Evolutionary conservation across 352 stramenopile genomes (phyloP).

Genomic region (Phytophthora cactorum): DNA sequence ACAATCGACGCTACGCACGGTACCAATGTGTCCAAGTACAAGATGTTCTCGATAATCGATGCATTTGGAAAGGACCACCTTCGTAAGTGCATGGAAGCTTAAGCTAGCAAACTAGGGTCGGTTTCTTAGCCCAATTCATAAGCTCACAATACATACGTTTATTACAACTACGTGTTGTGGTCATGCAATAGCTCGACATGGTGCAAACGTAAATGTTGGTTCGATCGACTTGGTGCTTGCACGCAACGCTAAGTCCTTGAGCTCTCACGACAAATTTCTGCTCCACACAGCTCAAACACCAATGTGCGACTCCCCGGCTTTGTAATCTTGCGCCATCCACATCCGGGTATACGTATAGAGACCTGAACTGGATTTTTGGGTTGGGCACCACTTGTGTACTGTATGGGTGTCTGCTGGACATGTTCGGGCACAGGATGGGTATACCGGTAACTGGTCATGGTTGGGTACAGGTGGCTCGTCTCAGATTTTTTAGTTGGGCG

Average conservation of each 20-base stretch:
- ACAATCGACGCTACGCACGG: too few species aligned
- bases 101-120: not conserved
- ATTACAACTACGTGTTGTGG: not conserved
- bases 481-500: not conserved
- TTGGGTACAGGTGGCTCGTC: not conserved
- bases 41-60: too few species aligned
- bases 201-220: too few species aligned
- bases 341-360: not conserved
- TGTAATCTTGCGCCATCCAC: too few species aligned
- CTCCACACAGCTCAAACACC: not conserved
- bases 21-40: too few species aligned
- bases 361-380: not conserved
- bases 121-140: not conserved
- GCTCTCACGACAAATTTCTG: not conserved
- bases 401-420: not conserved
- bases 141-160: not conserved
- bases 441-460: not conserved
- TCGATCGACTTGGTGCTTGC: not conserved
- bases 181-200: not conserved
- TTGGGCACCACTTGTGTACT: not conserved
- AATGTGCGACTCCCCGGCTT: not conserved
- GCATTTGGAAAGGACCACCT: too few species aligned
- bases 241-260: not conserved
- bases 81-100: too few species aligned
- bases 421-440: not conserved